Conservation (phyloP, 2,329 filamentous ascomycete genomes). For the Mycogone perniciosa region DNA sequence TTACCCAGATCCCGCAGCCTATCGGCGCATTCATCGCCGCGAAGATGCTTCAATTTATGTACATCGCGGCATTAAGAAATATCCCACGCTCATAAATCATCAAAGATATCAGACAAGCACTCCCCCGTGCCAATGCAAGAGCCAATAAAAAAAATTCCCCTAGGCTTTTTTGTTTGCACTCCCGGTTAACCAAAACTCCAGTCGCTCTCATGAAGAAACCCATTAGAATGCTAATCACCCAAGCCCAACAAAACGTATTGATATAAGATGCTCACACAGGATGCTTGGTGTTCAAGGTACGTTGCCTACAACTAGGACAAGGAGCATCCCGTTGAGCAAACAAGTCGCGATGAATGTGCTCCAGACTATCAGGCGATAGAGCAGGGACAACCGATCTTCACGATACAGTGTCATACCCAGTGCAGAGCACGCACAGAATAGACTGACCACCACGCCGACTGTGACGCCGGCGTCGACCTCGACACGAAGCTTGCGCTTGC, state of each 20-base stretch:
- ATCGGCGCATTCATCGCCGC: too few species aligned
- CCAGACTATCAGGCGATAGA: conserved; percentile 38
- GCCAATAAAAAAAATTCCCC: neutral
- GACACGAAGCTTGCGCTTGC: conserved; percentile 58
- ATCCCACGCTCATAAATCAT: neutral
- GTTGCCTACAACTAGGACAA: conserved; percentile 37
- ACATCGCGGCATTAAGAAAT: neutral
- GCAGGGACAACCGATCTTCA: conserved; percentile 35
- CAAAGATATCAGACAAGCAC: neutral
- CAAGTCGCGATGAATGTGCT: conserved; percentile 31
- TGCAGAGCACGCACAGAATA: conserved; percentile 57
- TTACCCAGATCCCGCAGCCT: too few species aligned
- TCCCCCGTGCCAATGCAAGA: neutral
- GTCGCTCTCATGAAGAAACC: neutral
- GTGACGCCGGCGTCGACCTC: conserved; percentile 70
- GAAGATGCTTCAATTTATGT: neutral
- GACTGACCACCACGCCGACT: conserved; percentile 59
- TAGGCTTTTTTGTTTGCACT: neutral
- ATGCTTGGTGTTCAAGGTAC: conserved; percentile 21
- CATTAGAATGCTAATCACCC: too few species aligned
- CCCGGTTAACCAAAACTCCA: neutral
- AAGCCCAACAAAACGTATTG: neutral
- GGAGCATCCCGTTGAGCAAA: conserved; percentile 38
- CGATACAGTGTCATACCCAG: conserved; percentile 54
- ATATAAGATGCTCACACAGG: neutral